A percentile compares a stretch with the other conserved stretches of the same genome.
These are phyloP conservation scores for Scolecobasidium constrictum DNA, from an alignment of 2,329 filamentous ascomycete genomes.

Conservation along the genomic window DNA sequence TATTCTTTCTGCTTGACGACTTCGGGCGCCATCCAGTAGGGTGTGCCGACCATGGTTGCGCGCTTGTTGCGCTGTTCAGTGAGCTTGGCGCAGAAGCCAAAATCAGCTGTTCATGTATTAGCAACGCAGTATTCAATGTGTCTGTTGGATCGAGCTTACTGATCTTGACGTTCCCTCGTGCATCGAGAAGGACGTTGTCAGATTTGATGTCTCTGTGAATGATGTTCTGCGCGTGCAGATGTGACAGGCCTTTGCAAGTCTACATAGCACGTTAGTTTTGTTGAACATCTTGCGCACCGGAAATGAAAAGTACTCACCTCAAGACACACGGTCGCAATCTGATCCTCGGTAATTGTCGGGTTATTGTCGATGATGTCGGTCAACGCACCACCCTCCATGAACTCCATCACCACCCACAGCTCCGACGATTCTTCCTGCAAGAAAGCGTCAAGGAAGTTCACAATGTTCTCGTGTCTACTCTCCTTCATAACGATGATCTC, in stretches of 20 bases:
- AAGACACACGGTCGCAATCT: slow-evolving; percentile 92
- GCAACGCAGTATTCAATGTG: no score
- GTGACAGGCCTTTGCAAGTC: slow-evolving; percentile 92
- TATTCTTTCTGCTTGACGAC: slow-evolving; percentile 99
- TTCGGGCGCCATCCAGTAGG: slow-evolving; percentile 99
- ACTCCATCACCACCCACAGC: slow-evolving; percentile 99
- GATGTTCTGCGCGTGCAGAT: slow-evolving; percentile 90
- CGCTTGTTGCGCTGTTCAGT: slow-evolving; percentile 95
- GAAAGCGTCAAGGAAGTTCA: slow-evolving; percentile 97
- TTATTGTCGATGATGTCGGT: slow-evolving; percentile 99
- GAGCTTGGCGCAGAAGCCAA: slow-evolving; percentile 97
- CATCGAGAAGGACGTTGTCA: slow-evolving; percentile 93
- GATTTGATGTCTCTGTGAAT: slow-evolving; percentile 99
- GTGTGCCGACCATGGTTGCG: slow-evolving; percentile 97
- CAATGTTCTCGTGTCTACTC: slow-evolving; percentile 94
- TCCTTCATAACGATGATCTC: slow-evolving; percentile 99
- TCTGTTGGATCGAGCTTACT: no score
- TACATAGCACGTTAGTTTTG: slow-evolving; percentile 33
- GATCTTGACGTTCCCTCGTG: slow-evolving; percentile 93
- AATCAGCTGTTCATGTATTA: slow-evolving; percentile 72
- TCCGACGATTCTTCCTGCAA: slow-evolving; percentile 88
- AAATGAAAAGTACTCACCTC: slow-evolving; percentile 53
- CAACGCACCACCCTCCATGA: slow-evolving; percentile 95
- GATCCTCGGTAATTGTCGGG: slow-evolving; percentile 82
- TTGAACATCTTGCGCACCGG: not conserved